Evolutionary conservation across 192 early-diverging fungal species (phyloP).

Genomic region (Chytriomyces confervae): DNA sequence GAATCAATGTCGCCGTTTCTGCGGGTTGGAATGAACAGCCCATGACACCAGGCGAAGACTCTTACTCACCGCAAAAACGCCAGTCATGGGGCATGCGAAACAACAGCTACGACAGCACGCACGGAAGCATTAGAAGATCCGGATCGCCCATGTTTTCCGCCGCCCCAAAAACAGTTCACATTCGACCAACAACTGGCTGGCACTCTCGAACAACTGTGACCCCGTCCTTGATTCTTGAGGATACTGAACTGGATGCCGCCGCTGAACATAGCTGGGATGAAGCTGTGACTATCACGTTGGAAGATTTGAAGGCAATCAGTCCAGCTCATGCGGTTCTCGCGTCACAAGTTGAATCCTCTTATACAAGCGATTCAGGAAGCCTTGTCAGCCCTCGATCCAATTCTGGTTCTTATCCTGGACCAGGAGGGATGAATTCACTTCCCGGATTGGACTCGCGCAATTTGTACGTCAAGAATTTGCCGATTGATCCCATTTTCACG

Average conservation of each 20-base stretch:
- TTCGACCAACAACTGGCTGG: constrained; percentile 32
- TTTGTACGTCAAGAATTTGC: constrained; percentile 60
- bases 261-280: constrained; percentile 25
- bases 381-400: constrained; percentile 9
- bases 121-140: neutral
- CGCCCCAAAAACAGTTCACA: neutral
- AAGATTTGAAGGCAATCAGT: constrained; percentile 25
- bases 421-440: neutral
- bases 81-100: neutral
- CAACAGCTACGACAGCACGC: constrained; percentile 4
- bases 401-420: neutral
- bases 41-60: neutral
- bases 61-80: too few species aligned
- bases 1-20: constrained; percentile 25
- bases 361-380: constrained; percentile 2
- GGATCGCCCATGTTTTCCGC: neutral
- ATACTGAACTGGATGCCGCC: neutral
- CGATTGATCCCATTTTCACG: constrained; percentile 45
- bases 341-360: constrained; percentile 3
- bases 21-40: constrained; percentile 35
- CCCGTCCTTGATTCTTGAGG: constrained; percentile 1
- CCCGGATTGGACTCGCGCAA: constrained; percentile 46
- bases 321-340: constrained; percentile 31
- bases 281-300: constrained; percentile 27
- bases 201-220: constrained; percentile 23